Evolutionary conservation across 441 rosid genomes (phyloP), one percentile per base, ranked within the genome.

Genomic region (Eruca vesicaria): DNA sequence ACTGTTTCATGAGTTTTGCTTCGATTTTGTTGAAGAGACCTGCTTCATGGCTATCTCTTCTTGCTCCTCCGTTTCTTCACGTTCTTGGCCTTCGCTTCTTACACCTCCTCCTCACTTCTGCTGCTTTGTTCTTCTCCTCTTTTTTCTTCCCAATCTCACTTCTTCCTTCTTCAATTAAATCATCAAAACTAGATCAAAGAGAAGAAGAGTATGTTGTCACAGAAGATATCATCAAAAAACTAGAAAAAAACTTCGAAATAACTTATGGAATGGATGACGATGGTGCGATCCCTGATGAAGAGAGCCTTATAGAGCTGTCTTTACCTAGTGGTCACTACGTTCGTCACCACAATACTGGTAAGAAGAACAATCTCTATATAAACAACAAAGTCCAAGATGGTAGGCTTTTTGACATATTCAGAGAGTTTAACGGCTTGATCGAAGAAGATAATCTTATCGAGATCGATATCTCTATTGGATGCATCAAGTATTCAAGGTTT

Each of bases 361-460:
- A 48, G 8, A 74, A 67, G 79, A 71, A 60, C n/a, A 41, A 67
- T 67, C 31, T 74, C 1, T 45, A 6, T 74, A 29, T 56, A 59
- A 61, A 77, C 81, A 83, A 78, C 86, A 87, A 76, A 71, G 78
- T 66, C 68, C 82, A 75, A 71, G 86, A 23, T 83, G 82, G 82
- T 78, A 86, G 76, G 76, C 23, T 74, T 35, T 48, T 74, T 67
- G 68, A 67, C 84, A 2, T 64, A 80, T 72, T 58, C 87, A 88
- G 16, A 15, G 69, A 79, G 52, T 84, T 57, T 7, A 87, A 83
- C 9, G 88, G 85, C 29, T 74, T 89, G 78, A 81, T 84, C 35
- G 97, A 93, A 71, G 98, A 93, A 67, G 98, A 94, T 19, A 94
- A 89, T 43, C 76, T 94, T 81, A 91, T 91, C 65, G 98, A 94